phyloP scores from a whole-genome alignment of 352 stramenopile genomes.

The Phytophthora cryptogea region DNA sequence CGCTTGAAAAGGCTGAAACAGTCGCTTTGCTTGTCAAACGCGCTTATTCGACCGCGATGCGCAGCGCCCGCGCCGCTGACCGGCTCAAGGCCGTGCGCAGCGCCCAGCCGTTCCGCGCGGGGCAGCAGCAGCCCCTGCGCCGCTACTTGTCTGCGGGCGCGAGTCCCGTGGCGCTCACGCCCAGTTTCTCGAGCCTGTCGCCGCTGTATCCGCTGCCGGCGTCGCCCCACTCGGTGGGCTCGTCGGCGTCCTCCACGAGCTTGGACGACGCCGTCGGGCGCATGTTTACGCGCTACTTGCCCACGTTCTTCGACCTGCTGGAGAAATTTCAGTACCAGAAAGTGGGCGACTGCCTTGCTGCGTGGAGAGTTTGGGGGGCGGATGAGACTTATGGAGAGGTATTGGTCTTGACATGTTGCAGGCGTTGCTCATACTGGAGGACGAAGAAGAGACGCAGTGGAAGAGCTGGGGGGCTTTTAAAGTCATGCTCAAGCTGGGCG shows the following conservation, averaged over 20 bases:
- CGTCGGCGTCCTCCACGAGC: constrained; percentile 19
- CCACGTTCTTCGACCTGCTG: constrained; percentile 63
- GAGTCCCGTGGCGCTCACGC: constrained; percentile 51
- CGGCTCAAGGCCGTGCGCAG: constrained; percentile 23
- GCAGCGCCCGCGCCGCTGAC: constrained; percentile 2
- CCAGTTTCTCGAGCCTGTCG: constrained; percentile 47
- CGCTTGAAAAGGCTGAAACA: no score
- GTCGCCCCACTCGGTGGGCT: constrained; percentile 27
- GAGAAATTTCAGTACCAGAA: constrained; percentile 70
- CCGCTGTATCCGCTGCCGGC: constrained; percentile 45
- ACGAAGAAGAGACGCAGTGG: constrained; percentile 48
- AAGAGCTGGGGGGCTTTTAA: constrained; percentile 53
- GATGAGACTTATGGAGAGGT: background rate
- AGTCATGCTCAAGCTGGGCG: constrained; percentile 59
- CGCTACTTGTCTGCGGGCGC: constrained; percentile 45
- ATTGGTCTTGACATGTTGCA: constrained; percentile 10
- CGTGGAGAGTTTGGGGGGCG: background rate
- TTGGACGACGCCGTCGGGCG: constrained; percentile 54
- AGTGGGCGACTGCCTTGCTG: background rate
- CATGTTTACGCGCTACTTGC: constrained; percentile 57
- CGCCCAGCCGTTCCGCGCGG: constrained; percentile 23
- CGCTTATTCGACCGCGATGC: constrained; percentile 6
- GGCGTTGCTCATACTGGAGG: constrained; percentile 49
- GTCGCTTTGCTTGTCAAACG: no score
- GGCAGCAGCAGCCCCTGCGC: constrained; percentile 18